Conservation (phyloP, 148 eudicot genomes). For the Chenopodium suecicum region DNA sequence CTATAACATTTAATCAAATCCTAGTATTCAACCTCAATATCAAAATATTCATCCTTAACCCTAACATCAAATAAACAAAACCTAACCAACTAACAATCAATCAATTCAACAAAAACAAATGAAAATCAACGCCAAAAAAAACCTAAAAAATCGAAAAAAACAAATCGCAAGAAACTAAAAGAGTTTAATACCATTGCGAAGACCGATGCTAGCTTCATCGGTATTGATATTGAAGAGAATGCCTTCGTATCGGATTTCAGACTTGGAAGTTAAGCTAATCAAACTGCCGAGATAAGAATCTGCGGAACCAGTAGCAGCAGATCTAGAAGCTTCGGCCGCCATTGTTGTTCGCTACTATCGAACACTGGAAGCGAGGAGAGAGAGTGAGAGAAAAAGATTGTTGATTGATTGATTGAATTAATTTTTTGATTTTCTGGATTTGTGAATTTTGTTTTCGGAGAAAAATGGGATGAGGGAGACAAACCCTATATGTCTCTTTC, state of each 20-base stretch:
- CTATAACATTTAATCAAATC: background rate
- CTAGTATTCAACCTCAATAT: background rate
- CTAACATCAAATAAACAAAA: background rate
- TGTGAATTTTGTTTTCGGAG: background rate
- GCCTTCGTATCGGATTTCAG: conserved; percentile 71
- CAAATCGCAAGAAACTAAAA: background rate
- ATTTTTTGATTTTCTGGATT: background rate
- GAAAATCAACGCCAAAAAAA: background rate
- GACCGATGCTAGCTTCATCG: conserved; percentile 54
- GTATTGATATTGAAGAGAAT: conserved; percentile 47
- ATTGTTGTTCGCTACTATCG: conserved; percentile 5
- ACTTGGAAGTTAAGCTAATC: conserved; percentile 55
- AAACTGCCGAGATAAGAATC: conserved; percentile 54
- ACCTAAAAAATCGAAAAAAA: background rate
- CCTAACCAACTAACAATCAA: background rate
- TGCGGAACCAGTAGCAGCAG: conserved; percentile 27
- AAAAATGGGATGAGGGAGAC: conserved; percentile 5
- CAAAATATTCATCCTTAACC: background rate
- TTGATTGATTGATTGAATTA: conserved; percentile 7
- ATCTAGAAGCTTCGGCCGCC: conserved; percentile 38
- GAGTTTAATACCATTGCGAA: conserved; percentile 43
- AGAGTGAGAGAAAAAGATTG: conserved; percentile 2
- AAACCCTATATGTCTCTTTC: conserved; percentile 25
- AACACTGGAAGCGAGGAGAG: conserved; percentile 14
- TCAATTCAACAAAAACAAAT: background rate